Conservation (phyloP, 2,329 filamentous ascomycete genomes). For the Podosphaera fusca region DNA sequence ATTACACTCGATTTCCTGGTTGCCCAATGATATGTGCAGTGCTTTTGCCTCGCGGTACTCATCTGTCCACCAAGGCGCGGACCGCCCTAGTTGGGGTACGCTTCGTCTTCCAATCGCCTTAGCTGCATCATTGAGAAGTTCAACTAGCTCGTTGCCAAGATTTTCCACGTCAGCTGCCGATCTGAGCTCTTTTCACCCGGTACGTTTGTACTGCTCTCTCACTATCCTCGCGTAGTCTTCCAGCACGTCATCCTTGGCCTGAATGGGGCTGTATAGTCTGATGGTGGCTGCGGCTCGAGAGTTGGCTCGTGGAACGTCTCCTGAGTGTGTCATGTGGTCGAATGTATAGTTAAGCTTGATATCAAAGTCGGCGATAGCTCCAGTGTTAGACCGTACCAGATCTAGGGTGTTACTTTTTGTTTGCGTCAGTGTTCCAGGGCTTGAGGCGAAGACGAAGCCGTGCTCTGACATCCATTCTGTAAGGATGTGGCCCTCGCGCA, state of each 20-base stretch:
- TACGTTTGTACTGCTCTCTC: not conserved
- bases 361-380: too few relatives aligned
- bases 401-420: not conserved
- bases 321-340: too few relatives aligned
- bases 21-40: not conserved
- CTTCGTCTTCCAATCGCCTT: not conserved
- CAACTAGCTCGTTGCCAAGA: not conserved
- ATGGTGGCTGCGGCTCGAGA: too few relatives aligned
- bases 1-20: not conserved
- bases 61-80: not conserved
- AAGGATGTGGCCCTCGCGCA: not conserved
- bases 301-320: too few relatives aligned
- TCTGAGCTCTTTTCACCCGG: not conserved
- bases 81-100: not conserved
- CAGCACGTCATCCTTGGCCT: too few relatives aligned
- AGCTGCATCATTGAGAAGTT: not conserved
- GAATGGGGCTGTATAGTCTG: too few relatives aligned
- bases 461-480: not conserved
- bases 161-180: not conserved
- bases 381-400: too few relatives aligned
- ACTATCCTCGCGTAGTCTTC: too few relatives aligned
- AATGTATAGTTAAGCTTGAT: too few relatives aligned
- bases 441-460: not conserved
- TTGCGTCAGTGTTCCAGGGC: not conserved
- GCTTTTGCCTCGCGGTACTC: not conserved